Evolutionary conservation across 2,329 filamentous ascomycete species (phyloP).

Genomic region (Falciphora oryzae): DNA sequence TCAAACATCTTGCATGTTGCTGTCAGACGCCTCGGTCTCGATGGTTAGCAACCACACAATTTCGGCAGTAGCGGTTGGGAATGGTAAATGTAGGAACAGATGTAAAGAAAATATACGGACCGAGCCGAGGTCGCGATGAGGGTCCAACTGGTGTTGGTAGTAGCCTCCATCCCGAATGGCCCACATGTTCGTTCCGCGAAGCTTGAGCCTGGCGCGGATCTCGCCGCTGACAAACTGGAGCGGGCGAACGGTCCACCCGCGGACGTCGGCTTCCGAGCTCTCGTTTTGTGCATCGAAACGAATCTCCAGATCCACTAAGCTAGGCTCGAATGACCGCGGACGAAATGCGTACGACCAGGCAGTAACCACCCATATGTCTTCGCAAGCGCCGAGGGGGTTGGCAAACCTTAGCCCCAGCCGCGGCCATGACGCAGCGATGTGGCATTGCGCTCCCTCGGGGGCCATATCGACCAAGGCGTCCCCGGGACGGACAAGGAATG

Average conservation of each 20-base stretch:
- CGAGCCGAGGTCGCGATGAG: neutral
- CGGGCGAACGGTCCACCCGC: neutral
- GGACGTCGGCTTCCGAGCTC: neutral
- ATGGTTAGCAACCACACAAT: neutral
- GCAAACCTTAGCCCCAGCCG: neutral
- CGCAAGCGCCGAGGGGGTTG: neutral
- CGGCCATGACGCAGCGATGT: neutral
- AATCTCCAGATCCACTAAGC: neutral
- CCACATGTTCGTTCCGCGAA: slow-evolving; percentile 3
- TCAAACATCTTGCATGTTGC: slow-evolving; percentile 4
- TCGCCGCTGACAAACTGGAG: neutral
- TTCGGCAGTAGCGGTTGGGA: neutral
- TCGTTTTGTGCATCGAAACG: neutral
- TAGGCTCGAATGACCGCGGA: neutral
- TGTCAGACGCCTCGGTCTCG: neutral
- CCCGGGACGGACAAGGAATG: neutral
- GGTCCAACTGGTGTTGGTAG: neutral
- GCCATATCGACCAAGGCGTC: neutral
- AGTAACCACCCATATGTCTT: neutral
- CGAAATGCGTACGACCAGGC: slow-evolving; percentile 4
- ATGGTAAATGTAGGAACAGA: neutral
- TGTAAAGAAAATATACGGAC: neutral
- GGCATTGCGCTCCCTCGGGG: neutral
- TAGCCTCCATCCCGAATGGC: neutral
- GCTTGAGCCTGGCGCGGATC: neutral